phyloP scores from a whole-genome alignment of 2,329 filamentous ascomycete species.

The Sarocladium strictum region DNA sequence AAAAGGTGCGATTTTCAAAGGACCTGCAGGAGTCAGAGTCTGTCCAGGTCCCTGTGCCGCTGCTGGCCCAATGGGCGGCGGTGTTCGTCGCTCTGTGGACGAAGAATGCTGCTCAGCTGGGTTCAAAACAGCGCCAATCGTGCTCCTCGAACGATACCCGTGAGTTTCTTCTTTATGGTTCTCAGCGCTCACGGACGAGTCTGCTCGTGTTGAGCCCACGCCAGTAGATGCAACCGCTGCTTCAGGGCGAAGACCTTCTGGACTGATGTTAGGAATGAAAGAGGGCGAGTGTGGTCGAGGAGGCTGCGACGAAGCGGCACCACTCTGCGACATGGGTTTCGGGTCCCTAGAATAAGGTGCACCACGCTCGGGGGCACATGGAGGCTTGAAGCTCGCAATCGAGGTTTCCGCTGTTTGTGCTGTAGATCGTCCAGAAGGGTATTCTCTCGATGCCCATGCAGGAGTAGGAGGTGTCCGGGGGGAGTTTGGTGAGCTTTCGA shows the following conservation, averaged over 20 bases:
- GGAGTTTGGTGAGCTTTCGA: conserved; percentile 26
- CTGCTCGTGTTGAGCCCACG: neutral
- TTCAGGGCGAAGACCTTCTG: neutral
- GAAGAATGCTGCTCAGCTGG: neutral
- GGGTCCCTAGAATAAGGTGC: conserved; percentile 49
- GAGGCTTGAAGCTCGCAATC: conserved; percentile 23
- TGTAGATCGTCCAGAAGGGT: conserved; percentile 10
- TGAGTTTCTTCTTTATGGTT: neutral
- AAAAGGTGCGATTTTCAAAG: no score
- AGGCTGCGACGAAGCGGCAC: conserved; percentile 46
- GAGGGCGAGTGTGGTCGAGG: conserved; percentile 26
- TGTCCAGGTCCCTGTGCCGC: neutral
- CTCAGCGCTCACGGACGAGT: neutral
- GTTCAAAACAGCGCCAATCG: neutral
- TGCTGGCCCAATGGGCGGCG: neutral
- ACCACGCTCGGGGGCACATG: conserved; percentile 51
- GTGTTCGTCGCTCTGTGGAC: neutral
- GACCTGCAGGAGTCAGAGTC: neutral
- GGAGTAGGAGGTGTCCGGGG: conserved; percentile 29
- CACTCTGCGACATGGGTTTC: conserved; percentile 60
- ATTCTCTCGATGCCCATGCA: conserved; percentile 19
- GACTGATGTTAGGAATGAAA: conserved; percentile 18
- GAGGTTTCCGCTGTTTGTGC: neutral
- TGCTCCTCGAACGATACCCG: neutral
- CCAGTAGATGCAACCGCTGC: neutral